Evolutionary conservation across 1,284 basidiomycete genomes (phyloP).

Genomic region (Nidula niveotomentosa): DNA sequence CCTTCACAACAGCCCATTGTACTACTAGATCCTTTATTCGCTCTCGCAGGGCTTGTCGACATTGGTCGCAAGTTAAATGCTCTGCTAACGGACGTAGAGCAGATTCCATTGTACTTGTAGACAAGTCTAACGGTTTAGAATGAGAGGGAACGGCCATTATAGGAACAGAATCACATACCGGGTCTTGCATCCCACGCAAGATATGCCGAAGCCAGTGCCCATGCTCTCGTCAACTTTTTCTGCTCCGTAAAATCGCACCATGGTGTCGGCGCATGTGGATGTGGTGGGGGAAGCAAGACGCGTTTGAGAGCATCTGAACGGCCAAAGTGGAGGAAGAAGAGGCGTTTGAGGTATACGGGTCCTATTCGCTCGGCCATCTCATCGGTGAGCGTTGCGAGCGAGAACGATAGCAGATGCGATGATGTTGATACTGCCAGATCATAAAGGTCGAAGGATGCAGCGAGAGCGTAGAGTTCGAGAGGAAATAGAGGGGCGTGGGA

Average conservation of each 20-base stretch:
- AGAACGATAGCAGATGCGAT: slow-evolving; percentile 58
- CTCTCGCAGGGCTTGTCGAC: slow-evolving; percentile 56
- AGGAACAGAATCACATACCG: slow-evolving; percentile 33
- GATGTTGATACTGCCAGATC: slow-evolving; percentile 61
- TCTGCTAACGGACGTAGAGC: slow-evolving; percentile 58
- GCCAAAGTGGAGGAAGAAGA: slow-evolving; percentile 58
- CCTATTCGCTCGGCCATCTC: slow-evolving; percentile 60
- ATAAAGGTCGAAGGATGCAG: slow-evolving; percentile 53
- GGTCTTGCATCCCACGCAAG: slow-evolving; percentile 69
- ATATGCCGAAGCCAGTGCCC: slow-evolving; percentile 67
- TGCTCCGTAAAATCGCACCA: slow-evolving; percentile 60
- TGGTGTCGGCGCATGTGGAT: slow-evolving; percentile 57
- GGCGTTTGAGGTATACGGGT: slow-evolving; percentile 57
- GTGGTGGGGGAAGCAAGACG: slow-evolving; percentile 56
- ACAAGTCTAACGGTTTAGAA: slow-evolving; percentile 42
- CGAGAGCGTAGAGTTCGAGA: slow-evolving; percentile 58
- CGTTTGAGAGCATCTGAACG: slow-evolving; percentile 49
- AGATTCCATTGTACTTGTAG: slow-evolving; percentile 58
- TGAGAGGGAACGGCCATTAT: slow-evolving; percentile 1
- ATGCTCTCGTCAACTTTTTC: slow-evolving; percentile 61
- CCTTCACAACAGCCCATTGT: slow-evolving; percentile 80
- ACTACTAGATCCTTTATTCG: slow-evolving; percentile 67
- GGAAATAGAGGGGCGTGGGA: slow-evolving; percentile 56
- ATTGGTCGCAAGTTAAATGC: slow-evolving; percentile 60
- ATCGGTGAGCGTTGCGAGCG: slow-evolving; percentile 55